These are phyloP conservation scores for Ophiocordyceps polyrhachis-furcata DNA, from an alignment of 2,329 filamentous ascomycete species.

Conservation along the genomic window DNA sequence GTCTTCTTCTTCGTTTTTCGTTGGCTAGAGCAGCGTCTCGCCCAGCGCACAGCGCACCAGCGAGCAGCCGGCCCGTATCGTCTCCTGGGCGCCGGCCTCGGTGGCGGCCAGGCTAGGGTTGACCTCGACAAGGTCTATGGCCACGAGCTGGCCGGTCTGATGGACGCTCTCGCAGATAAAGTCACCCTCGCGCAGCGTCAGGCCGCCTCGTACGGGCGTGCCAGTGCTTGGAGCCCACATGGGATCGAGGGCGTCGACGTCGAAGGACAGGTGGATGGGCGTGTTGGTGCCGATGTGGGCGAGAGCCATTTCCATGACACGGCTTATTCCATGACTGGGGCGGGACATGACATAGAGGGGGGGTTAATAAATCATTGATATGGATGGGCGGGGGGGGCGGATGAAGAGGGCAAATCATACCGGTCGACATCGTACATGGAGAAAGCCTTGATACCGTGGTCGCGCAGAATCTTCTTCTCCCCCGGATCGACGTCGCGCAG, in stretches of 20 bases:
- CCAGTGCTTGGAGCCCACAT: constrained; percentile 94
- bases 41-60: constrained; percentile 82
- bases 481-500: constrained; percentile 81
- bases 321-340: constrained; percentile 69
- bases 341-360: neutral
- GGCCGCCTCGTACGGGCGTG: constrained; percentile 78
- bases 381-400: too few species aligned
- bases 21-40: constrained; percentile 57
- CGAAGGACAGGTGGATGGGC: constrained; percentile 91
- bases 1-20: too few species aligned
- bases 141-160: constrained; percentile 58
- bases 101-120: constrained; percentile 52
- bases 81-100: constrained; percentile 57
- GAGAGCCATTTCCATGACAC: constrained; percentile 95
- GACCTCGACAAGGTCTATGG: constrained; percentile 69
- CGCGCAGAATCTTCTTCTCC: constrained; percentile 80
- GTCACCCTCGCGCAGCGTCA: constrained; percentile 89
- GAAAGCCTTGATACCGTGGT: constrained; percentile 86
- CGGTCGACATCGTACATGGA: constrained; percentile 96
- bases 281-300: constrained; percentile 88
- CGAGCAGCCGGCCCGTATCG: constrained; percentile 76
- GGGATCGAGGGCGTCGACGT: constrained; percentile 90
- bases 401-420: too few species aligned
- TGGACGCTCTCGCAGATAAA: constrained; percentile 86
- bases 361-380: too few species aligned